Conservation (phyloP, 2,329 filamentous ascomycete species). For the Arachnomyces sp. region DNA sequence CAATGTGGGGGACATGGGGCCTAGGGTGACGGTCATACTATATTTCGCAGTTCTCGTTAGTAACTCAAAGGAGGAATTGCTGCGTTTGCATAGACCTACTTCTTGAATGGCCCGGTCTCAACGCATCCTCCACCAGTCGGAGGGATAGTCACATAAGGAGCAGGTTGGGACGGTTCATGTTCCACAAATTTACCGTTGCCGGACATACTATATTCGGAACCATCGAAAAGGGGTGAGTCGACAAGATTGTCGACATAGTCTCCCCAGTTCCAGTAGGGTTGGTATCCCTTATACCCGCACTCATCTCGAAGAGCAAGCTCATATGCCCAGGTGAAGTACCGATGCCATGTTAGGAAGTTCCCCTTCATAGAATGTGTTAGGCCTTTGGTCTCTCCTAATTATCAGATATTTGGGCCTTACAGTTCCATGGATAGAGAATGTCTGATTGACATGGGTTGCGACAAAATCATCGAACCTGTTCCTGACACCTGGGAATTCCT, state of each 20-base stretch:
- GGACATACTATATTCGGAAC: slow-evolving; percentile 28
- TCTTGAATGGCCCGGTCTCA: slow-evolving; percentile 18
- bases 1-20: slow-evolving; percentile 14
- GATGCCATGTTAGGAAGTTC: slow-evolving; percentile 11
- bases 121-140: slow-evolving; percentile 14
- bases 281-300: slow-evolving; percentile 31
- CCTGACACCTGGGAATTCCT: slow-evolving; percentile 35
- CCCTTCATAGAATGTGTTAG: slow-evolving; percentile 6
- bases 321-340: slow-evolving; percentile 11
- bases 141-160: background rate
- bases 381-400: too few species aligned
- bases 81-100: background rate
- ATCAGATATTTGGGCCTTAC: slow-evolving; percentile 10
- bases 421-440: slow-evolving; percentile 35
- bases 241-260: slow-evolving; percentile 24
- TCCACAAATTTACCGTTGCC: slow-evolving; percentile 19
- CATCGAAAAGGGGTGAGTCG: slow-evolving; percentile 28
- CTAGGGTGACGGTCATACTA: slow-evolving; percentile 31
- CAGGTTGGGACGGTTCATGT: background rate
- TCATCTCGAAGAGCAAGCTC: slow-evolving; percentile 13
- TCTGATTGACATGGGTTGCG: slow-evolving; percentile 43
- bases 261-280: slow-evolving; percentile 38
- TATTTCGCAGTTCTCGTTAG: background rate
- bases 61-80: background rate
- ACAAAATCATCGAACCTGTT: slow-evolving; percentile 46